These are phyloP conservation scores for Xerocomellus intermedius DNA, from an alignment of 768 basidiomycete genomes.

Conservation along the genomic window DNA sequence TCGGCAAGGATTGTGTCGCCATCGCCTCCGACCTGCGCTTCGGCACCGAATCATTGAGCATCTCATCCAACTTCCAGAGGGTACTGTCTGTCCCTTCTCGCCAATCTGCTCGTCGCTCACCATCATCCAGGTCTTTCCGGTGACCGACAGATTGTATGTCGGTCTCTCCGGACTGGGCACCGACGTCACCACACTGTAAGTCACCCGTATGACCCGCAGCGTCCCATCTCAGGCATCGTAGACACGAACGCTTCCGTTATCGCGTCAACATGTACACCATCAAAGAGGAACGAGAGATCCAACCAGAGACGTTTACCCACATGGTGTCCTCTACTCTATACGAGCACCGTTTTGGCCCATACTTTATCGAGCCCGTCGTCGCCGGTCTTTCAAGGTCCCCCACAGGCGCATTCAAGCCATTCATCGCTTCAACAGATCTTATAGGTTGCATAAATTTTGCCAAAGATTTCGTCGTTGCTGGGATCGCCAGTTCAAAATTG, in stretches of 20 bases:
- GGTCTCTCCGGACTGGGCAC: slow-evolving; percentile 92
- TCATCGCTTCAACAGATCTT: slow-evolving; percentile 92
- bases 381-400: slow-evolving; percentile 81
- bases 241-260: slow-evolving; percentile 88
- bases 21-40: slow-evolving; percentile 94
- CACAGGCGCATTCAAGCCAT: slow-evolving; percentile 76
- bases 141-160: slow-evolving; percentile 88
- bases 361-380: slow-evolving; percentile 95
- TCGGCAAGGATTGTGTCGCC: slow-evolving; percentile 97
- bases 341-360: slow-evolving; percentile 93
- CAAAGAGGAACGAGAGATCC: slow-evolving; percentile 97
- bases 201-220: slow-evolving; percentile 4
- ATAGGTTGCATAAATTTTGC: slow-evolving; percentile 93
- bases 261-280: slow-evolving; percentile 99
- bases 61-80: slow-evolving; percentile 94
- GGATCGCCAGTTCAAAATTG: slow-evolving; percentile 88
- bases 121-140: slow-evolving; percentile 75
- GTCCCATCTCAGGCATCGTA: slow-evolving; percentile 30
- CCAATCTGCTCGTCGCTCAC: slow-evolving; percentile 6
- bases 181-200: slow-evolving; percentile 89
- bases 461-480: slow-evolving; percentile 96
- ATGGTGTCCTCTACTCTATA: slow-evolving; percentile 95
- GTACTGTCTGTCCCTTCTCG: slow-evolving; percentile 40
- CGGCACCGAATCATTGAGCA: slow-evolving; percentile 82
- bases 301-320: slow-evolving; percentile 94